Evolutionary conservation across 306 rosid species (phyloP), one percentile per base, ranked within the genome.

Genomic region (Nissolia schottii): DNA sequence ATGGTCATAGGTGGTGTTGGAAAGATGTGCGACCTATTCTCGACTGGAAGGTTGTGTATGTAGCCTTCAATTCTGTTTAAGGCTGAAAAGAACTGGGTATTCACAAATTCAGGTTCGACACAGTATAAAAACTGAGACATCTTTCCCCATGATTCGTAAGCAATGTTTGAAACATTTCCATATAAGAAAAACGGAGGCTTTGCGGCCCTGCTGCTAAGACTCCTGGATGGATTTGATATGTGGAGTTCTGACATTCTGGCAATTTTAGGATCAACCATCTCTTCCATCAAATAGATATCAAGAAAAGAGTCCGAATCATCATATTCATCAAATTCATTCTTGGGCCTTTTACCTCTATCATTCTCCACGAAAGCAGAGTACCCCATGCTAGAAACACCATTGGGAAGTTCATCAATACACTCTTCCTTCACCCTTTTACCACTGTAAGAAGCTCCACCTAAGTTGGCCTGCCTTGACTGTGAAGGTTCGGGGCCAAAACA

Each of bases 31-130:
- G 69, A 83, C 75, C 98, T 89, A 74, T 85, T 84, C 76, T 80
- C 92, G 25, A 78, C 70, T 22, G 98, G 96, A 79, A 94, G 98
- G 76, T 94, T 94, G 85, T 94, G 98, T 46, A 89, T 70, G 41
- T 94, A 91, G 7, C 97, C 97, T 89, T 94, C 97, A 48, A 34
- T 85, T 81, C 98, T 91, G 56, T 70, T 80, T 66, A 89, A 51
- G 59, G 97, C 91, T 0, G 98, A 91, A 83, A 89, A 94, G 51
- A 55, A 77, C 69, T 58, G 88, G 14, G 87, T 73, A 77, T 86
- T 83, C 64, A 79, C 96, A 65, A 78, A 89, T 60, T 94, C 98
- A 64, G 98, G 97, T 79, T 87, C 87, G 73, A 86, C 34, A 28
- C 71, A 83, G 80, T 94, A 89, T 46, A 91, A 58, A 74, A 89